Evolutionary conservation across 2,329 filamentous ascomycete species (phyloP).

Genomic region (Aspergillus ustus): DNA sequence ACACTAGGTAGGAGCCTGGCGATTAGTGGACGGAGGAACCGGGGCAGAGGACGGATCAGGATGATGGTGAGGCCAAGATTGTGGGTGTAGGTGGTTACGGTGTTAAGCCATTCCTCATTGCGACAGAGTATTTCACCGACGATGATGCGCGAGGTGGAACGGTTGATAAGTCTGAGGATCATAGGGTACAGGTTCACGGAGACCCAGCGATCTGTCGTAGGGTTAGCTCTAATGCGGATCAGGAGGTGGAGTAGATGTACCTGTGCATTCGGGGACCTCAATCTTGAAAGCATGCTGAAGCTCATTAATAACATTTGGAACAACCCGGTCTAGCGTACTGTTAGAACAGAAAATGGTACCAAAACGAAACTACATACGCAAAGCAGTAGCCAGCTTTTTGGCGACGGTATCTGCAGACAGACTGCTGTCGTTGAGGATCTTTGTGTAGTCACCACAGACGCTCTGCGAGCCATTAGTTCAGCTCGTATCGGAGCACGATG

Average conservation of each 20-base stretch:
- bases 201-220: conserved; percentile 29
- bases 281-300: conserved; percentile 30
- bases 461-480: conserved; percentile 23
- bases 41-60: conserved; percentile 40
- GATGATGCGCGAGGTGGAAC: conserved; percentile 48
- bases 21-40: conserved; percentile 37
- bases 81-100: conserved; percentile 39
- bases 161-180: conserved; percentile 42
- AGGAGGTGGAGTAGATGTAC: conserved; percentile 15
- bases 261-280: conserved; percentile 31
- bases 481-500: not conserved
- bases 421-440: conserved; percentile 31
- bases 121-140: conserved; percentile 42
- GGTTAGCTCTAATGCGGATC: not conserved
- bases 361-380: conserved; percentile 21
- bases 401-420: conserved; percentile 30
- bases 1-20: conserved; percentile 42
- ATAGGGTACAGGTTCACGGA: conserved; percentile 28
- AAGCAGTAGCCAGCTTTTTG: conserved; percentile 30
- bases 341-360: conserved; percentile 1
- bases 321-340: conserved; percentile 25
- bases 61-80: conserved; percentile 39
- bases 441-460: conserved; percentile 34
- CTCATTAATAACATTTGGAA: conserved; percentile 33
- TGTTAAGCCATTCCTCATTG: conserved; percentile 45